Base-by-base conservation (phyloP, 2,329 filamentous ascomycete genomes). In the Arthrobotrys sinensis region DNA sequence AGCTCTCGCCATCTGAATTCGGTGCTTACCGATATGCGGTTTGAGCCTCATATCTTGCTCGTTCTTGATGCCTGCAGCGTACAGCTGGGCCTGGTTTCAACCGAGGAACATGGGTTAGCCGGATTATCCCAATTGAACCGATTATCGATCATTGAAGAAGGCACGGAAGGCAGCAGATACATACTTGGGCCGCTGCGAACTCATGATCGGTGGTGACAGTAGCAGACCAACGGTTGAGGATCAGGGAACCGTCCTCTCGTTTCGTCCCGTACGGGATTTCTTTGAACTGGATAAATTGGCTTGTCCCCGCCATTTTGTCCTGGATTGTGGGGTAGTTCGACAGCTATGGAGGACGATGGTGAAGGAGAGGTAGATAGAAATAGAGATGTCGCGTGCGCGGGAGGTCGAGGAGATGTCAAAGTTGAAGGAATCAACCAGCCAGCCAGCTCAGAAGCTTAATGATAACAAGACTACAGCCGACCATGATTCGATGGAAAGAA, bases 11-110 rank as follows among this genome's bases (percentile, higher is more conserved):
- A 24, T 43, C 50, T 50, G 28, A 68, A 55, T 19, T 14, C 6
- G 46, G 40, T 72, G 69, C 81, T 79, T 90, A 73, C 95, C 95
- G 28, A 98, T 92, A 80, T 98, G 95, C 11, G 95, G 93, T 66
- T 92, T 92, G 72, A 89, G 95, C 85, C 95, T 94, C 93, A 98
- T 97, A 82, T 91, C 90, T 70, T 96, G 87, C 82, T 90, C 88
- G 83, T 93, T 89, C 0, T 94, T 93, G 38, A 98, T 92, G 24
- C 95, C 95, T 7, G 95, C 94, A 12, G 92, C 94, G 85, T 97
- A 98, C 21, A 98, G 88, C 95, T 97, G 97, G 48, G 95, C 93
- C 91, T 94, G 81, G 38, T 71, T 28, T 16, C n/a, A 14, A 67
- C 38, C 57, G 43, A 57, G 16, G 19, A 28, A 52, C 46, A n/a